phyloP scores from a whole-genome alignment of 148 eudicot species.

The Heliamphora exappendiculata region DNA sequence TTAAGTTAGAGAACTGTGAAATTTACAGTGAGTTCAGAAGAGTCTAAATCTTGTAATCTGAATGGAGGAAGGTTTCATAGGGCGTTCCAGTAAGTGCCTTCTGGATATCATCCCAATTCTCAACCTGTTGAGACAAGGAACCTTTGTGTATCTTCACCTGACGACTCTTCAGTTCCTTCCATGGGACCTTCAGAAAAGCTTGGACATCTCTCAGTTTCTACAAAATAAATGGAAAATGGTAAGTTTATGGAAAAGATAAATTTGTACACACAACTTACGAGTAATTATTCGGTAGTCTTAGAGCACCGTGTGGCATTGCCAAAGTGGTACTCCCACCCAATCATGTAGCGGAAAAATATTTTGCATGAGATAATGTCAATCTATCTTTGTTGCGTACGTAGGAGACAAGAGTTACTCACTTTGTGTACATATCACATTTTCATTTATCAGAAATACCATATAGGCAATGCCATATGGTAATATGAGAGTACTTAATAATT shows the following conservation, averaged over 20 bases:
- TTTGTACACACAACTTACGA: not conserved
- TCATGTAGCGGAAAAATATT: too few species aligned
- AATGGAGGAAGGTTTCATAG: slow-evolving; percentile 48
- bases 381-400: too few species aligned
- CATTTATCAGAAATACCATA: too few species aligned
- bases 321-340: too few species aligned
- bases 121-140: slow-evolving; percentile 53
- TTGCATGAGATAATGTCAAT: too few species aligned
- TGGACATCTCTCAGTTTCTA: slow-evolving; percentile 64
- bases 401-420: too few species aligned
- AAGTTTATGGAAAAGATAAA: not conserved
- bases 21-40: slow-evolving; percentile 9
- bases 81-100: slow-evolving; percentile 68
- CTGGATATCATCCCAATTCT: slow-evolving; percentile 66
- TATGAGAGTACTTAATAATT: too few species aligned
- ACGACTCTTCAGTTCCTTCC: slow-evolving; percentile 47
- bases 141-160: slow-evolving; percentile 95
- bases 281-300: too few species aligned
- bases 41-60: slow-evolving; percentile 47
- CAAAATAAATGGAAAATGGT: slow-evolving; percentile 1
- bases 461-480: too few species aligned
- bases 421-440: too few species aligned
- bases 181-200: slow-evolving; percentile 67
- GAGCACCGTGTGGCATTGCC: too few species aligned
- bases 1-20: not conserved